Evolutionary conservation across 2,329 filamentous ascomycete genomes (phyloP).

Genomic region (Fusarium praegraminearum): DNA sequence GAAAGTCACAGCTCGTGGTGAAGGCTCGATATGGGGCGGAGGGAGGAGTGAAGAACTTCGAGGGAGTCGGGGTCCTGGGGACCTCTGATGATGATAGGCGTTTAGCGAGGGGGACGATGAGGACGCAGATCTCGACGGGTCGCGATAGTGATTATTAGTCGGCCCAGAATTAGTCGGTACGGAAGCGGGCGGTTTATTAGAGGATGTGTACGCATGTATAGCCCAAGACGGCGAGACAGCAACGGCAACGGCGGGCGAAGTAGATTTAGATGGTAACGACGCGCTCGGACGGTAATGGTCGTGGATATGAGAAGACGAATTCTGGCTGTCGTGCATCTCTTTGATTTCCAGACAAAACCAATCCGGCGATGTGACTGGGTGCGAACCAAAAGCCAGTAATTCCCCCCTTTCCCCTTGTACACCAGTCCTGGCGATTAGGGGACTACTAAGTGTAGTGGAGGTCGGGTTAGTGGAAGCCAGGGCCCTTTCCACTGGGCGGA

Average conservation of each 20-base stretch:
- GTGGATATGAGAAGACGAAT: slow-evolving; percentile 34
- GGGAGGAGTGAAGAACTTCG: slow-evolving; percentile 61
- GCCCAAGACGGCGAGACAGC: slow-evolving; percentile 42
- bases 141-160: slow-evolving; percentile 30
- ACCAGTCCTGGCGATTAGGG: slow-evolving; percentile 31
- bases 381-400: slow-evolving; percentile 43
- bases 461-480: slow-evolving; percentile 36
- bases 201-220: slow-evolving; percentile 33
- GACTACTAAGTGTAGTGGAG: slow-evolving; percentile 33
- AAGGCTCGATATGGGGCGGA: slow-evolving; percentile 51
- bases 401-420: slow-evolving; percentile 45
- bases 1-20: slow-evolving; percentile 34
- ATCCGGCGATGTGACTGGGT: slow-evolving; percentile 42
- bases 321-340: slow-evolving; percentile 47
- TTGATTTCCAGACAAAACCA: slow-evolving; percentile 16
- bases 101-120: slow-evolving; percentile 39
- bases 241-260: slow-evolving; percentile 31
- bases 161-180: slow-evolving; percentile 40
- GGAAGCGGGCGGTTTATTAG: slow-evolving; percentile 19
- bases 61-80: slow-evolving; percentile 52
- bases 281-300: slow-evolving; percentile 34
- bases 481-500: slow-evolving; percentile 27
- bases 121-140: slow-evolving; percentile 35
- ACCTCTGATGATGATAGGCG: slow-evolving; percentile 46
- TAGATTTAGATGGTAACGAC: slow-evolving; percentile 33